phyloP scores from a whole-genome alignment of 139 green algal genomes.

The Closterium sp. region DNA sequence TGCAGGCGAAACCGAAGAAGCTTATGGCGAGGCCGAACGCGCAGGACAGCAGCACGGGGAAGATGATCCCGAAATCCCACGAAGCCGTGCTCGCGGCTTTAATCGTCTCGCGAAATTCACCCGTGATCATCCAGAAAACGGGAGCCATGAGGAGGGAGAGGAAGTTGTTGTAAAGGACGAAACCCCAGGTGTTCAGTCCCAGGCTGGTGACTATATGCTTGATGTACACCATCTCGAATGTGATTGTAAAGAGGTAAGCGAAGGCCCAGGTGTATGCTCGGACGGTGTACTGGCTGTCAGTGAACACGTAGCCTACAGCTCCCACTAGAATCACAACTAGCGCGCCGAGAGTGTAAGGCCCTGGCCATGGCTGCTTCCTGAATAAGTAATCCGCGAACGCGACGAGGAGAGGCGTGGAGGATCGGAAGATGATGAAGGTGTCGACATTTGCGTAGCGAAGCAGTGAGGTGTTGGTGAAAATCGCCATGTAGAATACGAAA shows the following conservation, averaged over 20 bases:
- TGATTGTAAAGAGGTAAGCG: slow-evolving; percentile 53
- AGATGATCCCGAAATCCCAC: neutral
- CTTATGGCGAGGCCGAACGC: slow-evolving; percentile 66
- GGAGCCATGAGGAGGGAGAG: slow-evolving; percentile 41
- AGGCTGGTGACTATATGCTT: slow-evolving; percentile 52
- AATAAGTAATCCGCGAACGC: slow-evolving; percentile 40
- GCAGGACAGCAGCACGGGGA: slow-evolving; percentile 67
- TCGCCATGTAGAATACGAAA: slow-evolving; percentile 50
- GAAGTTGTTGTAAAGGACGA: slow-evolving; percentile 53
- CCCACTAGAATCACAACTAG: slow-evolving; percentile 37
- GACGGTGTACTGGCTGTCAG: slow-evolving; percentile 32
- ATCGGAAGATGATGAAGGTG: slow-evolving; percentile 54
- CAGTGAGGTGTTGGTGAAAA: slow-evolving; percentile 53
- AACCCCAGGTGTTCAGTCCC: slow-evolving; percentile 48
- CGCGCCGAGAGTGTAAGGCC: slow-evolving; percentile 16
- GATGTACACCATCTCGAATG: slow-evolving; percentile 54
- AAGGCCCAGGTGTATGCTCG: slow-evolving; percentile 49
- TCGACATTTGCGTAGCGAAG: slow-evolving; percentile 51
- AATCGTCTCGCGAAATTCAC: slow-evolving; percentile 20
- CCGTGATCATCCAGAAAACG: slow-evolving; percentile 41
- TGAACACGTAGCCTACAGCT: slow-evolving; percentile 46
- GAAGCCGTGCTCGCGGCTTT: neutral
- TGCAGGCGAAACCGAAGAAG: slow-evolving; percentile 71
- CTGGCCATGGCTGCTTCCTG: slow-evolving; percentile 33
- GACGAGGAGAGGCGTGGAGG: slow-evolving; percentile 46